A percentile compares a stretch with the other conserved stretches of the same genome.
Evolutionary conservation across 352 stramenopile species (phyloP).

Genomic region (Globisporangium iwayamae): DNA sequence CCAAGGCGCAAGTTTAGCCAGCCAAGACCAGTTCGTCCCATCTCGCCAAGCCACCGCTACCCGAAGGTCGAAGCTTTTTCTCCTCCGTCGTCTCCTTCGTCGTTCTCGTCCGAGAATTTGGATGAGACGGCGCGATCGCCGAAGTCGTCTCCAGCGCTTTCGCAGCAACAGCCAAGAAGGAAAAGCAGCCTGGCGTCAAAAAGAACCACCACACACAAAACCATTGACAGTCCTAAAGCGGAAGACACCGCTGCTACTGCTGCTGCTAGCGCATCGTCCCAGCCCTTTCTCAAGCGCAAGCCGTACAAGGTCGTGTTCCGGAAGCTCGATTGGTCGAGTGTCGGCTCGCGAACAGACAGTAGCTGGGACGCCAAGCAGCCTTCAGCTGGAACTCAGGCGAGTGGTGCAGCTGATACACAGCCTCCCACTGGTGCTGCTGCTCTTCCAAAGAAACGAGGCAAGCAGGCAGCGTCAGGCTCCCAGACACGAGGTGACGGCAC

Average conservation of each 20-base stretch:
- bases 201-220: not conserved
- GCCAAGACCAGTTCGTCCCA: not conserved
- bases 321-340: slow-evolving; percentile 55
- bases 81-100: slow-evolving; percentile 52
- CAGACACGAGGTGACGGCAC: not conserved
- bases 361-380: slow-evolving; percentile 20
- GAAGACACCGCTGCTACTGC: not conserved
- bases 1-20: too few species aligned
- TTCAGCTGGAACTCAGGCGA: not conserved
- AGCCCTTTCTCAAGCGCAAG: slow-evolving; percentile 62
- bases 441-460: not conserved
- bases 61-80: slow-evolving; percentile 39
- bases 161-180: slow-evolving; percentile 5
- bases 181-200: not conserved
- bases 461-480: not conserved
- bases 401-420: not conserved
- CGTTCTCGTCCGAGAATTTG: slow-evolving; percentile 28
- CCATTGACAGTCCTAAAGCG: not conserved
- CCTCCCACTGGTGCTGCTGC: not conserved
- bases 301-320: slow-evolving; percentile 65
- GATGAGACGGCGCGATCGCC: not conserved
- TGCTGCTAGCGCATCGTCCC: not conserved
- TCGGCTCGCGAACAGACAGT: slow-evolving; percentile 58
- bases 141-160: not conserved
- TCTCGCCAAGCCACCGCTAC: not conserved